Evolutionary conservation across 208 protist species (phyloP), one percentile per base, ranked within the genome.

Genomic region (Phytomonas sp.): DNA sequence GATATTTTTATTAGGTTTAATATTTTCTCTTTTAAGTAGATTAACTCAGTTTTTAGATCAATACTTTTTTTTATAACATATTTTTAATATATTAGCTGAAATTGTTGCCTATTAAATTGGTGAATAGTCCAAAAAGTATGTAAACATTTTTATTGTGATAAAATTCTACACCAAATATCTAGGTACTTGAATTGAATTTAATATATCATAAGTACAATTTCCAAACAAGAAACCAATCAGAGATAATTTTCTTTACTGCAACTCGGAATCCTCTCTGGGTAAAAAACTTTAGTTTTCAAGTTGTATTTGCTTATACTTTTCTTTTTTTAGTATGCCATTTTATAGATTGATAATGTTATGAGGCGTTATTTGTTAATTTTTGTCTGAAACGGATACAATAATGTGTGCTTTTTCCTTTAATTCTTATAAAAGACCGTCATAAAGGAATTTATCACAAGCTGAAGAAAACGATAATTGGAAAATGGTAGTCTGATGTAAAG

Each of bases 51-150:
- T n/a, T 32, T 14, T 52, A 63, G 36, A 19, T 62, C 10, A 34
- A 62, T 16, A 30, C 56, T 36, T 63, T 30, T 3, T 52, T 67
- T 29, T 67, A 34, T 26, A 69, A 12, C 40, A 40, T 66, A 3
- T 49, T n/a, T 72, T 65, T 61, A 29, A 23, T 40, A 19, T 69
- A 68, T 63, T 63, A 70, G 36, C 61, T 74, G 45, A 56, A 26
- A 56, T 26, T 56, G 7, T 5, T 23, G 19, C 26, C 6, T 4
- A 56, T 26, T 19, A 56, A 23, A 56, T 26, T 56, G 45, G 2
- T 7, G 45, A 26, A 23, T 56, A 56, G 16, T 26, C 45, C 11
- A 56, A 56, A 56, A 56, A 56, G 23, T 26, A 56, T 26, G 45
- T 56, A 23, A 56, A 56, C 26, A 6, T 56, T 26, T 23, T 56